These are phyloP conservation scores for Zelopaecilomyces penicillatus DNA, from an alignment of 2,329 filamentous ascomycete genomes.

Conservation along the genomic window DNA sequence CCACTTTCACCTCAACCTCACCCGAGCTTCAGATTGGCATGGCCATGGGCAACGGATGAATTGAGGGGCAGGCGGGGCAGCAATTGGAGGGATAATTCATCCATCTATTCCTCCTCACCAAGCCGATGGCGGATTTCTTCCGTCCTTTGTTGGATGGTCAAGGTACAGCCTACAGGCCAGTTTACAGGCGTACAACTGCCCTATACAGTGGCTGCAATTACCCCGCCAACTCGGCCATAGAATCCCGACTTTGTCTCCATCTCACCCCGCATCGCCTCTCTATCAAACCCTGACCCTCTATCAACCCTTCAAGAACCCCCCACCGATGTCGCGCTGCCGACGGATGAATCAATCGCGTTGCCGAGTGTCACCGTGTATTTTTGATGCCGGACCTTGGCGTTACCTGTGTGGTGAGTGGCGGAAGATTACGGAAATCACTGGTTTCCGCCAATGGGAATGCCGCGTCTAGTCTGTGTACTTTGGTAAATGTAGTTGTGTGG, in stretches of 20 bases:
- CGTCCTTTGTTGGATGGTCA: background rate
- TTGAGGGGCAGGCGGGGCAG: constrained; percentile 25
- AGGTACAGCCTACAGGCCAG: too few relatives aligned
- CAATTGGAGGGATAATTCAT: constrained; percentile 21
- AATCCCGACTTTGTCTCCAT: background rate
- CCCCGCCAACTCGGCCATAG: background rate
- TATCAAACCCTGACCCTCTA: background rate
- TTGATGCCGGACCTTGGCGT: background rate
- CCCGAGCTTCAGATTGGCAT: background rate
- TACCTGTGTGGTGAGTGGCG: constrained; percentile 2
- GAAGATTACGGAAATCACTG: background rate
- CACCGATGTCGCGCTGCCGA: constrained; percentile 3
- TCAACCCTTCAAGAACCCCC: constrained; percentile 1
- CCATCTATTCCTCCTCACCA: background rate
- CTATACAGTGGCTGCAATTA: background rate
- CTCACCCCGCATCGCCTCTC: too few relatives aligned
- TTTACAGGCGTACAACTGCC: too few relatives aligned
- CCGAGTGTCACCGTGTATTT: background rate
- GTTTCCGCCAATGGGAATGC: constrained; percentile 4
- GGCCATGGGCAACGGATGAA: constrained; percentile 22
- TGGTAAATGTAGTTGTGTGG: too few relatives aligned
- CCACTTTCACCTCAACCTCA: too few relatives aligned
- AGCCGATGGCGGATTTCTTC: background rate
- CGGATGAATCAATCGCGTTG: constrained; percentile 4
- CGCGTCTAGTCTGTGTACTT: background rate